Evolutionary conservation across 495 filamentous ascomycete genomes (phyloP), one percentile per base, ranked within the genome.

Genomic region (Tuber melanosporum): DNA sequence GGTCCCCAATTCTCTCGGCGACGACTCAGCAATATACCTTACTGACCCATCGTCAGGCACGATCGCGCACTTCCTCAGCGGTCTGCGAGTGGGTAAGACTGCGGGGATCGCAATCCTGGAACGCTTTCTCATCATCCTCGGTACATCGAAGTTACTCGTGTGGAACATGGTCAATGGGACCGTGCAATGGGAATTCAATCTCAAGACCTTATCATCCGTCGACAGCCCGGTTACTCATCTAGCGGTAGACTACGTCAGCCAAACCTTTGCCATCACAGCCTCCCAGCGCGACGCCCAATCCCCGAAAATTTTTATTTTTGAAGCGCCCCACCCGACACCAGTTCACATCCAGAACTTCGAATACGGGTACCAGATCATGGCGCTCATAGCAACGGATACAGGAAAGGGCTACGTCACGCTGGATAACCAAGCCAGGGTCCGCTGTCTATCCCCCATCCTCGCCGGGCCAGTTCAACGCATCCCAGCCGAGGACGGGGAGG

Each of bases 111-210:
- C 85, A 17, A 87, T 92, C 43, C 76, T 92, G 3, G 87, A 88
- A 1, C 89, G 88, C 36, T 89, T 88, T 74, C 82, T 94, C 10
- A 86, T 94, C 74, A 85, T 89, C 39, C 83, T 93, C 10, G 82
- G 79, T 43, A 89, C 90, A 7, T 86, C 91, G 26, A 86, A 89
- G 66, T 85, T 93, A 7, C 83, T 85, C 17, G 90, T 92, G 69
- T 93, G 90, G 82, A 90, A 94, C 79, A 83, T 93, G 3, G 90
- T 93, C 57, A 84, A 86, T 39, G 88, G 90, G 74, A 86, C 87
- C 69, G 83, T 89, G 12, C 84, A 86, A 32, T 91, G 87, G 76
- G 88, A 87, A 72, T 78, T 86, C 66, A 74, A 80, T 15, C 84
- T 91, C 12, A 76, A 85, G 36, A 75, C 83, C 41, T 77, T 75